These are phyloP conservation scores for Drechslerella stenobrocha DNA, from an alignment of 2,329 filamentous ascomycete species.

Conservation along the genomic window DNA sequence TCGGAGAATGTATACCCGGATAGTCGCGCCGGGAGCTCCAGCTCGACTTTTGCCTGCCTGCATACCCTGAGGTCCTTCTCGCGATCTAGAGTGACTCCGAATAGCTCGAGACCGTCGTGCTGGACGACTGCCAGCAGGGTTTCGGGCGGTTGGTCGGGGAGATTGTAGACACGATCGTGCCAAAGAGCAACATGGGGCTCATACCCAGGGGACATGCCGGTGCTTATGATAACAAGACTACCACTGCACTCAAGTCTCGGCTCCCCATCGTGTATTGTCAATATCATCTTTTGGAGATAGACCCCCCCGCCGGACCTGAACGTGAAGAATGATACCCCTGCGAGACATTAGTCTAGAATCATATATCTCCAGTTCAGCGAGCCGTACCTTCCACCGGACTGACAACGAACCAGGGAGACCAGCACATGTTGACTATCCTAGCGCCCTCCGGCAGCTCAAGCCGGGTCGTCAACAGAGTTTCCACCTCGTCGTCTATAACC, in stretches of 20 bases:
- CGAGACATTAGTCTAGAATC: not conserved
- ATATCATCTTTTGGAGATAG: slow-evolving; percentile 24
- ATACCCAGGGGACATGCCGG: slow-evolving; percentile 21
- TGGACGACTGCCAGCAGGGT: slow-evolving; percentile 24
- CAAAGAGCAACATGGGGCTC: slow-evolving; percentile 33
- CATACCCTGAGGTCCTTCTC: slow-evolving; percentile 4
- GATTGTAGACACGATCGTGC: slow-evolving; percentile 24
- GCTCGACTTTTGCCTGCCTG: slow-evolving; percentile 12
- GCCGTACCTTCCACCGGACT: slow-evolving; percentile 21
- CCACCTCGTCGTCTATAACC: slow-evolving; percentile 31
- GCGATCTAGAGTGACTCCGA: slow-evolving; percentile 17
- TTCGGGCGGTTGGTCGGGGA: slow-evolving; percentile 11
- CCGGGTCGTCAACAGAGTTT: slow-evolving; percentile 14
- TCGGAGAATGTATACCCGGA: slow-evolving; percentile 33
- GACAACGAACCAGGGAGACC: slow-evolving; percentile 42
- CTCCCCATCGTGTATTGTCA: not conserved
- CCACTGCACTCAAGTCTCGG: slow-evolving; percentile 1
- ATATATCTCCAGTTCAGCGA: not conserved
- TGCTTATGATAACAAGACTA: slow-evolving; percentile 8
- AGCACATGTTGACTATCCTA: slow-evolving; percentile 27
- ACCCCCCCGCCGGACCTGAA: slow-evolving; percentile 8
- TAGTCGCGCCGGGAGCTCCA: slow-evolving; percentile 28
- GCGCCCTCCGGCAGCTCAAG: slow-evolving; percentile 10
- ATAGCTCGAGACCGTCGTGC: slow-evolving; percentile 31
- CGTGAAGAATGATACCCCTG: slow-evolving; percentile 31